These are phyloP conservation scores for Aspergillus nidulans DNA, from an alignment of 495 filamentous ascomycete species.

Conservation along the genomic window DNA sequence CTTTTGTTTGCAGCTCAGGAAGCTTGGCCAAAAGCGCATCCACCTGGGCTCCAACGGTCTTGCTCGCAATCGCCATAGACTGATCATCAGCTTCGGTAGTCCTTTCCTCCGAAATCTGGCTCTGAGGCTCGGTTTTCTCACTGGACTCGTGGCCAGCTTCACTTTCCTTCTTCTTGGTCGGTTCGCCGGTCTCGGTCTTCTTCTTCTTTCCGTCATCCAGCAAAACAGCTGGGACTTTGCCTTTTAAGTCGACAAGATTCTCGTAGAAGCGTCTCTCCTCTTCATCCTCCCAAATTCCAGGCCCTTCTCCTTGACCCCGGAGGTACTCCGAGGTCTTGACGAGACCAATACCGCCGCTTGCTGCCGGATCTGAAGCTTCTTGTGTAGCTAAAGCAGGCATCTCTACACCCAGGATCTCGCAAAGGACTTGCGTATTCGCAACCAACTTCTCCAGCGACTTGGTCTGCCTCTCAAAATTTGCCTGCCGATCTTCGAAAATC, in stretches of 20 bases:
- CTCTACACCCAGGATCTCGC: slow-evolving; percentile 82
- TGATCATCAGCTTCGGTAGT: slow-evolving; percentile 69
- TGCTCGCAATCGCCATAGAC: slow-evolving; percentile 92
- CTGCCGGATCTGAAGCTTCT: slow-evolving; percentile 57
- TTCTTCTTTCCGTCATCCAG: slow-evolving; percentile 96
- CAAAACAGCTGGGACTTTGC: slow-evolving; percentile 88
- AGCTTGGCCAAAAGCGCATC: slow-evolving; percentile 85
- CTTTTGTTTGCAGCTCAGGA: slow-evolving; percentile 85
- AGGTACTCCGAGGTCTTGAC: slow-evolving; percentile 93
- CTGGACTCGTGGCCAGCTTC: slow-evolving; percentile 25
- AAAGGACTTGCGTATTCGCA: slow-evolving; percentile 84
- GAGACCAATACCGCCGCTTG: slow-evolving; percentile 79
- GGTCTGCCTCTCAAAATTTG: slow-evolving; percentile 87
- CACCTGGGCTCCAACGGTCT: slow-evolving; percentile 94
- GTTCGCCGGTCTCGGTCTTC: slow-evolving; percentile 69
- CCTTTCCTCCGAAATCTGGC: slow-evolving; percentile 42
- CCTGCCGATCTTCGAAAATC: slow-evolving; percentile 95
- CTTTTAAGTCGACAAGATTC: slow-evolving; percentile 90
- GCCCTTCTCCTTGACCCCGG: slow-evolving; percentile 80
- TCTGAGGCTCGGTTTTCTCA: slow-evolving; percentile 29
- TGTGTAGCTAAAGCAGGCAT: slow-evolving; percentile 91
- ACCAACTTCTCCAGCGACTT: slow-evolving; percentile 90
- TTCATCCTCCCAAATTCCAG: slow-evolving; percentile 99
- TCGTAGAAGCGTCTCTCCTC: slow-evolving; percentile 98
- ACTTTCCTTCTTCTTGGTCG: slow-evolving; percentile 52